Conservation (phyloP, 768 basidiomycete species). For the Rhodotorula sphaerocarpa region DNA sequence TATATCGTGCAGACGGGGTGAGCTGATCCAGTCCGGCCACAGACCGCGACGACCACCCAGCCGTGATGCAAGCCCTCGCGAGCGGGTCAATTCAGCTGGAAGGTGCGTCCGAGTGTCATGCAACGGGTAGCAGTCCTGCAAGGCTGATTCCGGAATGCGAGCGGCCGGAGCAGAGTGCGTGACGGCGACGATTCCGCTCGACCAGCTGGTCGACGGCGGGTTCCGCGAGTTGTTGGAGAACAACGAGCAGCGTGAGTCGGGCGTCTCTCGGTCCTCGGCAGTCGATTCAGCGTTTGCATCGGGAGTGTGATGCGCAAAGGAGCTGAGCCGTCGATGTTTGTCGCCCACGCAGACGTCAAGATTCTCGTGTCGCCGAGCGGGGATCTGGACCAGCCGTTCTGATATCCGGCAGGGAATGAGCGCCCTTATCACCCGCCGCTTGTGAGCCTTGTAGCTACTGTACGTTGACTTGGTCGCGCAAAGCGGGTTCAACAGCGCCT, state of each 20-base stretch:
- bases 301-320: background rate
- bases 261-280: background rate
- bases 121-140: background rate
- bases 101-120: constrained; percentile 4
- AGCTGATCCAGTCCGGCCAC: too few species aligned
- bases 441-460: too few species aligned
- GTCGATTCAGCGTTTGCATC: background rate
- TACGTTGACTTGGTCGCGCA: too few species aligned
- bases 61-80: constrained; percentile 47
- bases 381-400: constrained; percentile 21
- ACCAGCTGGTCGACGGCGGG: constrained; percentile 23
- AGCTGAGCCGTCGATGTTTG: too few species aligned
- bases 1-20: too few species aligned
- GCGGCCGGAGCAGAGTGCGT: constrained; percentile 2
- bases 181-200: constrained; percentile 19
- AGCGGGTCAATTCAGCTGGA: constrained; percentile 47
- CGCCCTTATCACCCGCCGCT: background rate
- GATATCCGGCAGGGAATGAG: background rate
- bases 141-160: too few species aligned
- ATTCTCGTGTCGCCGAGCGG: constrained; percentile 19
- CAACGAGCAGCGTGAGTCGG: constrained; percentile 23
- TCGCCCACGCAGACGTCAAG: constrained; percentile 18
- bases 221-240: constrained; percentile 26
- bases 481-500: too few species aligned
- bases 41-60: constrained; percentile 45